Percentiles rank a stretch among this genome's conserved stretches.
Conservation (phyloP, 495 filamentous ascomycete species). For the Tuber aestivum region DNA sequence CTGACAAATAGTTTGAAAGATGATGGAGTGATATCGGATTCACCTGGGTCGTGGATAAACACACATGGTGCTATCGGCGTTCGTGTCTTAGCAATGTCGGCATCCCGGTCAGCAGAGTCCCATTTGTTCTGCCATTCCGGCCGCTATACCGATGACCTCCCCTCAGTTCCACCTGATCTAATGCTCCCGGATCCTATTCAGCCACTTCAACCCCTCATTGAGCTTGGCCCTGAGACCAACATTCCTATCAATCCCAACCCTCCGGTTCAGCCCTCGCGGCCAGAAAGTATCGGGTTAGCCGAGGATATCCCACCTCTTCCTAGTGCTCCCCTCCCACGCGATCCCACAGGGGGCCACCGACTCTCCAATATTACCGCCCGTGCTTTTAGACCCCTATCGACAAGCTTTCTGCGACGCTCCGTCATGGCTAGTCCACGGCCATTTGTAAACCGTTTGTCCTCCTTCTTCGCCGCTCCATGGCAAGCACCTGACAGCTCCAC, state of each 20-base stretch:
- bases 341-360: constrained; percentile 9
- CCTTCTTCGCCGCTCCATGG: constrained; percentile 23
- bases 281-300: neutral
- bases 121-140: neutral
- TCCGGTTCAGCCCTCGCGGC: constrained; percentile 7
- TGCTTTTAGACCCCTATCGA: constrained; percentile 3
- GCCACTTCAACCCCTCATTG: constrained; percentile 19
- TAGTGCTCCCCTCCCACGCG: constrained; percentile 10
- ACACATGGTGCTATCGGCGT: neutral
- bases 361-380: neutral
- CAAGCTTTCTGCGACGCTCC: constrained; percentile 21
- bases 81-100: neutral
- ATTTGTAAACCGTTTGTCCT: constrained; percentile 34
- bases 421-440: constrained; percentile 22
- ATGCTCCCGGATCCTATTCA: constrained; percentile 36
- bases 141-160: neutral
- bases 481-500: neutral
- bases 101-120: neutral
- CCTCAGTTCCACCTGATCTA: constrained; percentile 20
- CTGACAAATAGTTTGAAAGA: neutral
- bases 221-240: constrained; percentile 16
- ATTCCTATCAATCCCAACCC: constrained; percentile 8
- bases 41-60: neutral
- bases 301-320: constrained; percentile 19
- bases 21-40: neutral